Conservation (phyloP, 176 grass and related monocot species). For the Oropetium thomaeum region DNA sequence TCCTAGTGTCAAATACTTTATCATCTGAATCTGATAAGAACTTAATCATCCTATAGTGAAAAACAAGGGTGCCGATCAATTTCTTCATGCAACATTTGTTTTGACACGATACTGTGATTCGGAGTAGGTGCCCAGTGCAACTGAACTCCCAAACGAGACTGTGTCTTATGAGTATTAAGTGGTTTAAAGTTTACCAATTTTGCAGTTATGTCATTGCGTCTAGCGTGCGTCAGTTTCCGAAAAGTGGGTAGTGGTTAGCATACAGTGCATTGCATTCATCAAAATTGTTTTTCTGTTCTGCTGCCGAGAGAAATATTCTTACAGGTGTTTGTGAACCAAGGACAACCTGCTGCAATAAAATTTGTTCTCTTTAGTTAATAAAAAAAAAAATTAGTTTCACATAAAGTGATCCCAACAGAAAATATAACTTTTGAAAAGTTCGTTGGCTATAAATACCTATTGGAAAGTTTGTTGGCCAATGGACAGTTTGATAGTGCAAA, state of each 20-base stretch:
- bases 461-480: not conserved
- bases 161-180: not conserved
- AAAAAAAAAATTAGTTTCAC: not conserved
- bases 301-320: not conserved
- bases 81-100: not conserved
- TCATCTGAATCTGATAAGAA: not conserved
- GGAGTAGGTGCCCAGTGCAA: not conserved
- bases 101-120: not conserved
- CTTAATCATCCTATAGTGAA: not conserved
- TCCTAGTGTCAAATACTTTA: not conserved
- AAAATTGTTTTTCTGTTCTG: not conserved
- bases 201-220: no score
- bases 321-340: no score
- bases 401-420: not conserved
- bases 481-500: not conserved
- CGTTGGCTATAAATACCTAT: not conserved
- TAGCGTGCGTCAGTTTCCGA: not conserved
- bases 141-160: not conserved
- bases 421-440: not conserved
- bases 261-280: not conserved
- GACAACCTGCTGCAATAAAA: not conserved
- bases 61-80: not conserved
- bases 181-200: conserved; percentile 1
- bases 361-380: not conserved
- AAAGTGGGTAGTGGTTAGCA: not conserved